These are phyloP conservation scores for Platanthera zijinensis DNA, from an alignment of 106 monocot species.

Conservation along the genomic window DNA sequence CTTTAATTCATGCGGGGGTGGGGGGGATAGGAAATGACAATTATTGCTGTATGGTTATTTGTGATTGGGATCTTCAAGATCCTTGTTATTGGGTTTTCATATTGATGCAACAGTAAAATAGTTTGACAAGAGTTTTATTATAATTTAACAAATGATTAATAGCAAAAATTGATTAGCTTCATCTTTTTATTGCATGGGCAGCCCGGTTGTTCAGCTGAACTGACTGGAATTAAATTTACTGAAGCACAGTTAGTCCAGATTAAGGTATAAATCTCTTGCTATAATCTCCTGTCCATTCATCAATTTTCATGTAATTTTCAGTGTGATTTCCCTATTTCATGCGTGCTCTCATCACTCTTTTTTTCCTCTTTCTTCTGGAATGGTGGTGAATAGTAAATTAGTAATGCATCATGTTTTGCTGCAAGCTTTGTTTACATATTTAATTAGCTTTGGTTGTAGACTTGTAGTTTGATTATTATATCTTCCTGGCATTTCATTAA, in stretches of 20 bases:
- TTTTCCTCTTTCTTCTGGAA: not conserved
- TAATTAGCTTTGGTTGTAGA: conserved; percentile 1
- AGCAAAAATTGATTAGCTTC: not conserved
- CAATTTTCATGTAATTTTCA: not conserved
- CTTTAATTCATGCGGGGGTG: no score
- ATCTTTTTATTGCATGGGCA: conserved; percentile 27
- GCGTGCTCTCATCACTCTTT: not conserved
- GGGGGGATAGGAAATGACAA: no score
- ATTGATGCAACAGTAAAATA: not conserved
- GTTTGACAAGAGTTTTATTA: not conserved
- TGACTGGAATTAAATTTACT: conserved; percentile 63
- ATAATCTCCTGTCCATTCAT: not conserved
- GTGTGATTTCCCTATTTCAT: not conserved
- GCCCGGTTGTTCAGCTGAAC: conserved; percentile 90
- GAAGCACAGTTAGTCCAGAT: conserved; percentile 89
- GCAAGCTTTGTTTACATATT: not conserved
- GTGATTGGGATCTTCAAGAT: not conserved
- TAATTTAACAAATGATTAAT: not conserved
- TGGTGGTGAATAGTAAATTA: not conserved
- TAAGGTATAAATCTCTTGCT: conserved; percentile 16
- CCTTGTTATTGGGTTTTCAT: not conserved
- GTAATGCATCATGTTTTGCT: not conserved
- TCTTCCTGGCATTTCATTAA: not conserved
- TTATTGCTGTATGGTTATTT: not conserved
- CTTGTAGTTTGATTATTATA: not conserved